phyloP scores from a whole-genome alignment of 495 filamentous ascomycete species.

The Penicillium maclennaniae region DNA sequence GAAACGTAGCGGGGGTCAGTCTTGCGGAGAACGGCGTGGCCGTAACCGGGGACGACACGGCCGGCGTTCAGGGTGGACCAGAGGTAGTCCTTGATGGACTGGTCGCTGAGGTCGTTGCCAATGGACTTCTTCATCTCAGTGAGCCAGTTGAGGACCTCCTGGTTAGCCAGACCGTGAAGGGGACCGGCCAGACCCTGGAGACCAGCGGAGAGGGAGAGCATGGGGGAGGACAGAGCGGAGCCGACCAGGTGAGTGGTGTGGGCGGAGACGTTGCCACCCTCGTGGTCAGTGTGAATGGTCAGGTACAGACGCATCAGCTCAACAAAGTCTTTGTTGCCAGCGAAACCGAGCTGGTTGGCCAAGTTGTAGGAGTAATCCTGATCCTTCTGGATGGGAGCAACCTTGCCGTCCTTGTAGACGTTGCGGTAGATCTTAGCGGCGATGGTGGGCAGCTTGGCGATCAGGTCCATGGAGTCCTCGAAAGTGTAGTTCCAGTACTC shows the following conservation, averaged over 20 bases:
- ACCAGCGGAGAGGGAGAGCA: slow-evolving; percentile 93
- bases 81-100: slow-evolving; percentile 95
- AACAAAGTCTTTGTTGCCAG: slow-evolving; percentile 92
- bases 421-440: slow-evolving; percentile 99
- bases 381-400: slow-evolving; percentile 89
- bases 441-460: slow-evolving; percentile 98
- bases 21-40: slow-evolving; percentile 98
- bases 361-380: slow-evolving; percentile 99
- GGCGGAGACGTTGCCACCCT: slow-evolving; percentile 97
- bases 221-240: slow-evolving; percentile 92
- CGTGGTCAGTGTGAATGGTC: slow-evolving; percentile 98
- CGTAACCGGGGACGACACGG: slow-evolving; percentile 95
- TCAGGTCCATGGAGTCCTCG: slow-evolving; percentile 99
- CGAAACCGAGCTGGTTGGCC: slow-evolving; percentile 96
- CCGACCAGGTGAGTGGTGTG: slow-evolving; percentile 98
- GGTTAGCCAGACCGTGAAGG: slow-evolving; percentile 98
- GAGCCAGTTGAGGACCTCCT: slow-evolving; percentile 98
- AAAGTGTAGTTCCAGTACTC: slow-evolving; percentile 99
- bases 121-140: slow-evolving; percentile 96
- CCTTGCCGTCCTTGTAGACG: slow-evolving; percentile 99
- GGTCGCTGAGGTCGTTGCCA: slow-evolving; percentile 90
- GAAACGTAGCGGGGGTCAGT: slow-evolving; percentile 97
- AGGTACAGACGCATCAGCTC: slow-evolving; percentile 98
- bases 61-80: slow-evolving; percentile 95
- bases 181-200: slow-evolving; percentile 96